A percentile compares a stretch with the other conserved stretches of the same genome.
Conservation (phyloP, 345 rosid genomes). For the Reutealis trisperma region DNA sequence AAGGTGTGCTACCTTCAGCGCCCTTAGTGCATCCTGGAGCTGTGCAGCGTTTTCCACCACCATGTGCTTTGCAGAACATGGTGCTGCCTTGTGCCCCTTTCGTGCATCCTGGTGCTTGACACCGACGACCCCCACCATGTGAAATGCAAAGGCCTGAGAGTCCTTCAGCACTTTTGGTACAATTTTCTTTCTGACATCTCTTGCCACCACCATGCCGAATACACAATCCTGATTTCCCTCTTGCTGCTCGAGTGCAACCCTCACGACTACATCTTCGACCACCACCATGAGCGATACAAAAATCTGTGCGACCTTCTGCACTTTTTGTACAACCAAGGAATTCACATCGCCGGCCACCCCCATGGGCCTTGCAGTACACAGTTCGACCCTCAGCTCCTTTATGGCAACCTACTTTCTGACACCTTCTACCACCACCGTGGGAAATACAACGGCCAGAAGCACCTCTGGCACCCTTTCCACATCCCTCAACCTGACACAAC, state of each 20-base stretch:
- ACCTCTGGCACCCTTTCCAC: constrained; percentile 98
- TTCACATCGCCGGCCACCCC: constrained; percentile 97
- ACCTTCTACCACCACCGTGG: constrained; percentile 97
- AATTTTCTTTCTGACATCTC: constrained; percentile 85
- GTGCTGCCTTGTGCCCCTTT: constrained; percentile 99
- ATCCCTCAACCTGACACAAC: constrained; percentile 87
- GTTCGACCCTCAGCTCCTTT: constrained; percentile 99
- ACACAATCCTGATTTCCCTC: constrained; percentile 95
- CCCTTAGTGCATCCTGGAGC: constrained; percentile 79
- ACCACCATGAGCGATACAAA: constrained; percentile 96
- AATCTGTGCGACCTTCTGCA: constrained; percentile 97
- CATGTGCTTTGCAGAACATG: constrained; percentile 96
- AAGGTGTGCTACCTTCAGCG: constrained; percentile 97
- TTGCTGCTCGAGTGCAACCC: constrained; percentile 86
- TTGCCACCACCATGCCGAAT: constrained; percentile 98
- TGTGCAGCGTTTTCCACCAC: constrained; percentile 97
- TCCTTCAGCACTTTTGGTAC: constrained; percentile 96
- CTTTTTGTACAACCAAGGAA: constrained; percentile 96
- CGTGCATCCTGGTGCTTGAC: constrained; percentile 75
- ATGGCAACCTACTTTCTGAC: constrained; percentile 83
- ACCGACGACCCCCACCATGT: constrained; percentile 95
- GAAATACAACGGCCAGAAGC: constrained; percentile 96
- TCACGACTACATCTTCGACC: constrained; percentile 87
- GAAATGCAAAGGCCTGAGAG: constrained; percentile 96
- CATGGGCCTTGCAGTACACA: constrained; percentile 96